Base-by-base conservation (phyloP, 768 basidiomycete genomes). In the Kwoniella mangroviensis region DNA sequence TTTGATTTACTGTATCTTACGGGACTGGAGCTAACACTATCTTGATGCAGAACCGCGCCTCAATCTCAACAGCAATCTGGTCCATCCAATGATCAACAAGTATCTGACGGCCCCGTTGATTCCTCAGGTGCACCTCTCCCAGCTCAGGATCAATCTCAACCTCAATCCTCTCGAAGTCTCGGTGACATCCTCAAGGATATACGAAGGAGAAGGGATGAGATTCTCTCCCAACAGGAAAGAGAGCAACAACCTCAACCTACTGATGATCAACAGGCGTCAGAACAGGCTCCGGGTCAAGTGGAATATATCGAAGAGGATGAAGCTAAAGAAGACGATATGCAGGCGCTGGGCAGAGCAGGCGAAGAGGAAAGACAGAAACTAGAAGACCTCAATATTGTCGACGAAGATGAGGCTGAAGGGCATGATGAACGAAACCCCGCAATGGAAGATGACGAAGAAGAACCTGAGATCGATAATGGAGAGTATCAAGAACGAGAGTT, bases 141-240 rank as follows among this genome's bases (percentile, higher is more conserved):
- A 26, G 68, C 73, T 24, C 71, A 77, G 22, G 52, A 67, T 49
- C 45, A 66, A 9, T 68, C 67, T 21, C 73, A 74, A 49, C 83
- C 72, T 15, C 75, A 79, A 56, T 19, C 70, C 21, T 89, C 77
- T 45, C 92, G 93, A 60, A 91, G 88, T 72, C 88, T 94, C 2
- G 94, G 94, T 40, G 94, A 97, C 76, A 87, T 91, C 0, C 82
- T 92, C 62, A 88, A 90, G 73, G 91, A 95, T 75, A 90, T 95
- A 64, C 89, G 87, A 59, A 88, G 91, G 70, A 89, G 90, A n/a
- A 88, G 93, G 73, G 89, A 94, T 68, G 91, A 93, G 68, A 96
- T 98, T 69, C 73, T 81, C 4, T 72, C 80, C 22, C 81, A 80
- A 51, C 78, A 80, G 28, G 80, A 81, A 60, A 74, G 75, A 2